phyloP scores from a whole-genome alignment of 1,284 basidiomycete genomes.

The Heliocybe sulcata region DNA sequence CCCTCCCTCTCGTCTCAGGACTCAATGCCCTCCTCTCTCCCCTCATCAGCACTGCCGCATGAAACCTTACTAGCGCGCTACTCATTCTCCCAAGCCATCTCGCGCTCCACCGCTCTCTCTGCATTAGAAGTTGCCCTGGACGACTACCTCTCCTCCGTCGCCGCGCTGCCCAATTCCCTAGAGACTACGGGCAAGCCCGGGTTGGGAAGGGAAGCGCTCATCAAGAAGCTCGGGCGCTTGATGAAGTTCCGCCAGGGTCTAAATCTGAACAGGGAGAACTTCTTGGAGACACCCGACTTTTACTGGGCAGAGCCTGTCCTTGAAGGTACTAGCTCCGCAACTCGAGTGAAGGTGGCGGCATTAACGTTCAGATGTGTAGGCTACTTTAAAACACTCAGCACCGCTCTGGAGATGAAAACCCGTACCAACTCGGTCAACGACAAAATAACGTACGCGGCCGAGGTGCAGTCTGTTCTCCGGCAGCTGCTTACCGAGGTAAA shows the following conservation, averaged over 20 bases:
- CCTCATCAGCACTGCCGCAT: constrained; percentile 43
- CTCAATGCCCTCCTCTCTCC: constrained; percentile 33
- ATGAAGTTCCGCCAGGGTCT: constrained; percentile 85
- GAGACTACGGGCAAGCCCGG: constrained; percentile 77
- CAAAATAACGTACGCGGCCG: constrained; percentile 90
- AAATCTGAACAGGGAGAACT: constrained; percentile 83
- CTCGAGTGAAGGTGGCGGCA: background rate
- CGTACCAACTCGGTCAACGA: constrained; percentile 80
- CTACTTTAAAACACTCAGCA: constrained; percentile 79
- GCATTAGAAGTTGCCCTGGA: constrained; percentile 80
- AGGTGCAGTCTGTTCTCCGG: constrained; percentile 71
- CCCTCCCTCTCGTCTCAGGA: constrained; percentile 41
- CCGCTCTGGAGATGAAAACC: constrained; percentile 76
- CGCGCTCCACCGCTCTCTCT: constrained; percentile 79
- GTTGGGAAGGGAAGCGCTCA: constrained; percentile 69
- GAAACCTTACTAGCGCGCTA: constrained; percentile 79
- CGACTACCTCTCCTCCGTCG: constrained; percentile 74
- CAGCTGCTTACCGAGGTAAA: constrained; percentile 68
- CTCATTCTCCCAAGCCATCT: constrained; percentile 83
- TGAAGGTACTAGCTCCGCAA: constrained; percentile 43
- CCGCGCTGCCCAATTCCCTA: constrained; percentile 67
- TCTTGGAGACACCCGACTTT: constrained; percentile 83
- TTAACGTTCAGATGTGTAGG: constrained; percentile 30
- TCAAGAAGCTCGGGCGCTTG: constrained; percentile 83
- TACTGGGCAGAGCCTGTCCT: constrained; percentile 90